Conservation (phyloP, 2,329 filamentous ascomycete species). For the Alternaria viburni region DNA sequence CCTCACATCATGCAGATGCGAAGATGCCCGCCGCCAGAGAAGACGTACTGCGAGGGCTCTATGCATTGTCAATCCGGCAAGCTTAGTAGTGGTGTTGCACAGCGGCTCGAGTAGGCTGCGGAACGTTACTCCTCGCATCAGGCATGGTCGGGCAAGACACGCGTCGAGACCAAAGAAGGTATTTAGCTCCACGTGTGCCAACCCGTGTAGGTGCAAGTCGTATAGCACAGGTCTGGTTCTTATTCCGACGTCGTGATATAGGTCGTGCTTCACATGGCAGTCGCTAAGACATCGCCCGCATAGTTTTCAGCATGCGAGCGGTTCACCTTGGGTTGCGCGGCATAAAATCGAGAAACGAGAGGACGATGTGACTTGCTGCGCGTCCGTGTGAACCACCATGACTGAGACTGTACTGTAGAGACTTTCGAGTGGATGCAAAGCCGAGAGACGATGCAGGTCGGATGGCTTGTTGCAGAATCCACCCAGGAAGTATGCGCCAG, state of each 20-base stretch:
- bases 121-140: background rate
- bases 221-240: background rate
- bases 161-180: background rate
- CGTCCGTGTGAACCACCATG: background rate
- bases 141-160: background rate
- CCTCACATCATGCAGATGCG: background rate
- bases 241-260: constrained; percentile 1
- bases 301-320: background rate
- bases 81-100: background rate
- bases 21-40: background rate
- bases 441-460: background rate
- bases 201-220: background rate
- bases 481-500: background rate
- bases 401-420: background rate
- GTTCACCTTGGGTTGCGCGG: background rate
- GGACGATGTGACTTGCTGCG: background rate
- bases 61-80: background rate
- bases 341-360: background rate
- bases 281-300: background rate
- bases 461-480: background rate
- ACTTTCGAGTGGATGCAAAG: background rate
- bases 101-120: background rate
- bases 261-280: background rate
- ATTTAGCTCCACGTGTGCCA: background rate
- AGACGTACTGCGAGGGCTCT: background rate